Percentiles rank a stretch among this genome's conserved stretches.
These are phyloP conservation scores for Penicillium coffeae DNA, from an alignment of 495 filamentous ascomycete genomes.

Conservation along the genomic window DNA sequence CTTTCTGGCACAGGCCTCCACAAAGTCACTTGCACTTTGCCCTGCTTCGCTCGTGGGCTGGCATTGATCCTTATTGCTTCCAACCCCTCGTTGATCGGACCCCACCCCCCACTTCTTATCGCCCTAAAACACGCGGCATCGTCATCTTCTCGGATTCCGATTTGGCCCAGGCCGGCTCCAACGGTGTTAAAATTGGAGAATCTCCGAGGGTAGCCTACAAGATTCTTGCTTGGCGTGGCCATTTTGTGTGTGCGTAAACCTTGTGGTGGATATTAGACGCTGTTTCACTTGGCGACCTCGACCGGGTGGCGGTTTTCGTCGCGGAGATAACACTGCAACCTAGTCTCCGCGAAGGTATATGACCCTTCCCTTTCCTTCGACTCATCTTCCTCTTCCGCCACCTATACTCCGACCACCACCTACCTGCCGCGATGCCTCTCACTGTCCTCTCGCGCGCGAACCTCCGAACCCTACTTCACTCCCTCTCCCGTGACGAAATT, in stretches of 20 bases:
- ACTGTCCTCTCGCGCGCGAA: slow-evolving; percentile 71
- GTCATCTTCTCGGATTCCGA: slow-evolving; percentile 13
- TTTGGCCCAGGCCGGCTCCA: background rate
- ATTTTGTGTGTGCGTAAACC: background rate
- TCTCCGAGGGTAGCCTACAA: slow-evolving; percentile 4
- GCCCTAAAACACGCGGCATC: slow-evolving; percentile 5
- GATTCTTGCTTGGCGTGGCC: background rate
- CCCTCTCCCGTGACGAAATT: slow-evolving; percentile 66
- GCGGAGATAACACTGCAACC: slow-evolving; percentile 6
- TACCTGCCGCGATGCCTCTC: slow-evolving; percentile 57
- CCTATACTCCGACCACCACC: background rate
- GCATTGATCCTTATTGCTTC: slow-evolving; percentile 1
- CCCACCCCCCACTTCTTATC: slow-evolving; percentile 10
- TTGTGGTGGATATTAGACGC: background rate
- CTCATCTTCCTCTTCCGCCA: background rate
- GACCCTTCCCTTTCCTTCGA: slow-evolving; percentile 1
- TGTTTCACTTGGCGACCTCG: slow-evolving; percentile 15
- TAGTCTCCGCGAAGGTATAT: background rate
- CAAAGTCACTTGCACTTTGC: background rate
- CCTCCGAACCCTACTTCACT: slow-evolving; percentile 65
- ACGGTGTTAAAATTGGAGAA: slow-evolving; percentile 9
- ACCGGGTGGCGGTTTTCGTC: slow-evolving; percentile 8
- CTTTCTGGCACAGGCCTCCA: slow-evolving; percentile 1
- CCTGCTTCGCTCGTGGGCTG: background rate
- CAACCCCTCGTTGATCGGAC: slow-evolving; percentile 7